Percentiles rank a stretch among this genome's conserved stretches.
Conservation (phyloP, 164 flowering plant genomes). For the Stephania japonica region DNA sequence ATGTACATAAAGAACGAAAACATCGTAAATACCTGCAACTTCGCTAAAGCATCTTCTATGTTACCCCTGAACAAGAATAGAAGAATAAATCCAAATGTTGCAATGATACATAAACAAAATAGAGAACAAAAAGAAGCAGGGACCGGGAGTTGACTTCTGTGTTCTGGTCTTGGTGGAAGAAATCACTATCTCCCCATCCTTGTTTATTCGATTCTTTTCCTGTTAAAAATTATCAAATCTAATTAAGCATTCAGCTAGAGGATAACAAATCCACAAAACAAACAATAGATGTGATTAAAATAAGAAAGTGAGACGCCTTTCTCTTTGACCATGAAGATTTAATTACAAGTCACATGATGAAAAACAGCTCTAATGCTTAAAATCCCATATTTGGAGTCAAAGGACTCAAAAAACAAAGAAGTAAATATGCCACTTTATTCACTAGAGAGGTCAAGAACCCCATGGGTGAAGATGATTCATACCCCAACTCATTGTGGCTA, state of each 20-base stretch:
- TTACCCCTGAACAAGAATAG: slow-evolving; percentile 67
- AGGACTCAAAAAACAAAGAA: background rate
- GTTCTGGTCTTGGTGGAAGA: slow-evolving; percentile 96
- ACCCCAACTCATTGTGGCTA: background rate
- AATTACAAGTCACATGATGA: background rate
- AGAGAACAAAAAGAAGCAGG: slow-evolving; percentile 12
- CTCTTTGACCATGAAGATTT: background rate
- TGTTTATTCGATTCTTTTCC: slow-evolving; percentile 97
- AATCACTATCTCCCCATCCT: slow-evolving; percentile 92
- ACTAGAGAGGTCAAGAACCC: no score
- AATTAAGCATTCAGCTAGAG: background rate
- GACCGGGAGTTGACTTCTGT: slow-evolving; percentile 56
- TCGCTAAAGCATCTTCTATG: slow-evolving; percentile 81
- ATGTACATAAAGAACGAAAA: background rate
- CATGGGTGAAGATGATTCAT: no score
- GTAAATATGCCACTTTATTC: background rate
- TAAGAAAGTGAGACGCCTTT: background rate
- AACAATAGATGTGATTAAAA: background rate
- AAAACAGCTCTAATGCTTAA: background rate
- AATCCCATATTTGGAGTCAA: background rate
- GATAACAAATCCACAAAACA: background rate
- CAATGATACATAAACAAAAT: slow-evolving; percentile 8
- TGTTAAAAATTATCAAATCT: slow-evolving; percentile 23
- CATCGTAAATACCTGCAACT: slow-evolving; percentile 62
- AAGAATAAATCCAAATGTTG: slow-evolving; percentile 19